Base-by-base conservation (phyloP, 2,329 filamentous ascomycete genomes). In the Coniochaeta sp. region DNA sequence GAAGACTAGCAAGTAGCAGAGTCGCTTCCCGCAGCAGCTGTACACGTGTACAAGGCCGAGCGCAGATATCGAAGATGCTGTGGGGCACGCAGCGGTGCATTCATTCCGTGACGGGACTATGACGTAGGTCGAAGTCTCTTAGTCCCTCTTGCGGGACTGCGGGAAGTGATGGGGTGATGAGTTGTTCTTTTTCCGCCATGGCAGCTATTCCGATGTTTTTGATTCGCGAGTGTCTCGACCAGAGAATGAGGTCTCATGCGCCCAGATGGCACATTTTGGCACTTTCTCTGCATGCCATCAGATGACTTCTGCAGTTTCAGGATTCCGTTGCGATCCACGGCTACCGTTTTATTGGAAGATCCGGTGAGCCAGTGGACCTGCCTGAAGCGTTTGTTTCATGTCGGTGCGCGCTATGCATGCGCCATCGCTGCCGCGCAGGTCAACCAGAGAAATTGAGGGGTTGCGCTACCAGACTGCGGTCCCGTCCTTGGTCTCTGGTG, bases 391-490 rank as follows among this genome's bases (percentile, higher is more conserved):
- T 24, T 42, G 38, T 42, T 42, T 42, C 38, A 42, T 42, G 38
- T 42, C 38, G n/a, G 38, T 42, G 38, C 38, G 38, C 38, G 38
- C 38, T 42, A 42, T 42, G 38, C 38, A 42, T 42, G 38, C 38
- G 26, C n/a, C n/a, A n/a, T n/a, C 3, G 38, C 20, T 30, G 22
- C 10, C 38, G 38, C 38, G 38, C 18, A 24, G 22, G 38, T 42
- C 38, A 14, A 30, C 27, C 27, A 42, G n/a, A 26, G n/a, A 38
- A 42, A 24, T 26, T 42, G 38, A 42, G 38, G 38, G 38, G 38
- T 24, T 26, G 38, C 38, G 38, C 14, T 42, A 26, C 38, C 38
- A 22, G 22, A 38, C 5, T n/a, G n/a, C n/a, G n/a, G n/a, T n/a
- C n/a, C n/a, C n/a, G n/a, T n/a, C 18, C 12, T 20, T 38, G 33